Base-by-base conservation (phyloP, 176 grass and related monocot species). In the Juncus inflexus region DNA sequence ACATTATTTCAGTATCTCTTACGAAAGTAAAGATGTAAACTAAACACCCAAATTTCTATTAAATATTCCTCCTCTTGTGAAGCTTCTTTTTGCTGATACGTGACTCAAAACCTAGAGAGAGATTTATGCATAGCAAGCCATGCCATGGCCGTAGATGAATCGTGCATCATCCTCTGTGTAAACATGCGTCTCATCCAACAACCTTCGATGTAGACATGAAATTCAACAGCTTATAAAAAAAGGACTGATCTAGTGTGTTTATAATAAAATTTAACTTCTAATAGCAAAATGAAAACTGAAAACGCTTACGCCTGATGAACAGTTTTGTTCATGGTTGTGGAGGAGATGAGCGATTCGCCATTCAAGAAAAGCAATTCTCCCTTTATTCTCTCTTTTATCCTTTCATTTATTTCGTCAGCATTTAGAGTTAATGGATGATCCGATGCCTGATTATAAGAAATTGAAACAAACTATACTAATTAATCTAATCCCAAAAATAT, bases 121-220 rank as follows among this genome's bases (percentile, higher is more conserved):
- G 49, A 52, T 58, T 10, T 4, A 38, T 63, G 58, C 68, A 38
- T 40, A 36, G 9, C 55, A 76, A 12, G 63, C 78, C 64, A 35
- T 89, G 13, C 90, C 85, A 53, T 81, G 79, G 52, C 90, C 90
- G 47, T 90, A 79, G 67, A 90, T 77, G 76, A 95, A 95, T 65
- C 83, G 83, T 8, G 86, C 83, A 50, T 84, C 73, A 9, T 95
- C 83, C 64, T 90, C 80, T 0, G 86, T 84, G 81, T 87, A 95
- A 12, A 90, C 66, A 77, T 95, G 90, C 3, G 80, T 90, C 38
- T 87, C 90, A 3, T 90, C 75, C 83, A 84, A n/a, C 49, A 95
- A 54, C 16, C 90, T 90, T 77, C 67, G 35, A n/a, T 14, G 40
- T 65, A 37, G 12, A 28, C 19, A 28, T 28, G 19, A 28, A 28